Conservation (phyloP, 2,329 filamentous ascomycete species). For the Botrytis medusae region DNA sequence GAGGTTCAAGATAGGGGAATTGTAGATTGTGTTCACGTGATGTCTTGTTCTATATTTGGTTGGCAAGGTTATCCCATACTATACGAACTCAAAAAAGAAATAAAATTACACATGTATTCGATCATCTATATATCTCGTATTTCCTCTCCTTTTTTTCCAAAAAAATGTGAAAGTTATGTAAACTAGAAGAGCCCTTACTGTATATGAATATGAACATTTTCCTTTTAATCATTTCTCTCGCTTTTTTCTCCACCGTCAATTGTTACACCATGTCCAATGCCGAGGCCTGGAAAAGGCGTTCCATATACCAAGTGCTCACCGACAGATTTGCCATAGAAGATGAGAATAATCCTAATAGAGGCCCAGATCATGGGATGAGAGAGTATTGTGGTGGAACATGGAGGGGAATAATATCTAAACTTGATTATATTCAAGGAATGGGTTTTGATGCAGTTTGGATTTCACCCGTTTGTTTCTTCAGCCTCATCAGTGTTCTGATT, state of each 20-base stretch:
- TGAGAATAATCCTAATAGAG: constrained; percentile 19
- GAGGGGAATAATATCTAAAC: constrained; percentile 45
- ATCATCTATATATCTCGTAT: neutral
- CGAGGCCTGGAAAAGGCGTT: constrained; percentile 39
- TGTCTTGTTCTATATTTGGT: neutral
- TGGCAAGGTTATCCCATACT: neutral
- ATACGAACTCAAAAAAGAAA: constrained; percentile 7
- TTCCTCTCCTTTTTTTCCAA: neutral
- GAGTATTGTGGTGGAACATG: constrained; percentile 50
- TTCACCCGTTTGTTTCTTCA: constrained; percentile 15
- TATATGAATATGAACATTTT: neutral
- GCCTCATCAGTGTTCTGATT: neutral
- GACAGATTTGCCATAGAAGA: constrained; percentile 43
- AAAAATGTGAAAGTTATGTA: neutral
- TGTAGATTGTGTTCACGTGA: neutral
- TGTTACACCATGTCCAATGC: constrained; percentile 17
- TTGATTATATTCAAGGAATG: constrained; percentile 49
- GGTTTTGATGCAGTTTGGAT: constrained; percentile 37
- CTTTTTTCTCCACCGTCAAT: neutral
- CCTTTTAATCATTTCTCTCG: neutral
- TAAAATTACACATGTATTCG: neutral
- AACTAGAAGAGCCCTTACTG: neutral
- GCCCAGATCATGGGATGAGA: neutral
- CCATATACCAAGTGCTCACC: constrained; percentile 46
- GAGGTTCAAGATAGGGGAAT: neutral